Conservation (phyloP, 176 grass and related monocot genomes). For the Echinochloa phyllopogon region DNA sequence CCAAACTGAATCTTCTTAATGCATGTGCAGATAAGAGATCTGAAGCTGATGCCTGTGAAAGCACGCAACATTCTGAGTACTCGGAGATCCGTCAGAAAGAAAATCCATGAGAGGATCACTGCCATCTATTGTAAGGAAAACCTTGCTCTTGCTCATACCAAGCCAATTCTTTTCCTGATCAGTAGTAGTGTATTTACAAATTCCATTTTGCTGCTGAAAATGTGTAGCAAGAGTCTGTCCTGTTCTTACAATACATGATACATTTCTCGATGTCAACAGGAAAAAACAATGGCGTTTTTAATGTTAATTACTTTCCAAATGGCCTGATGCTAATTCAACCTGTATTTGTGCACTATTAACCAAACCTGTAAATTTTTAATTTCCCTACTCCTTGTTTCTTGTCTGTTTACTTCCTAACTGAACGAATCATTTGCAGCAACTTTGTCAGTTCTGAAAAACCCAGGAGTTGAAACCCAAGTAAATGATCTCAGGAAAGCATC, state of each 20-base stretch:
- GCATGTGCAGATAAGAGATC: slow-evolving; percentile 69
- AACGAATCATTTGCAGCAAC: slow-evolving; percentile 37
- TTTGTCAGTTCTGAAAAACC: slow-evolving; percentile 56
- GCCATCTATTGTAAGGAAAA: slow-evolving; percentile 61
- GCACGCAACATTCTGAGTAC: slow-evolving; percentile 56
- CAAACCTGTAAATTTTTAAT: background rate
- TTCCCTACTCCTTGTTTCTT: background rate
- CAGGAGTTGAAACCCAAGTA: slow-evolving; percentile 44
- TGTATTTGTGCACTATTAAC: background rate
- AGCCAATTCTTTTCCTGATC: background rate
- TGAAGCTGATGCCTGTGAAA: slow-evolving; percentile 70
- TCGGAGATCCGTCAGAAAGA: slow-evolving; percentile 73
- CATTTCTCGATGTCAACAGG: background rate
- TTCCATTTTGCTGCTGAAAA: background rate
- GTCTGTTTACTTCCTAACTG: background rate
- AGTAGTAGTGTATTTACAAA: background rate
- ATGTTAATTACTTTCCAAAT: background rate
- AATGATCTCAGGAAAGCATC: slow-evolving; percentile 61
- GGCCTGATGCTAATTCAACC: background rate
- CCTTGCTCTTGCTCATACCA: background rate
- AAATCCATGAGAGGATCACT: slow-evolving; percentile 84
- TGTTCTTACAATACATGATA: background rate
- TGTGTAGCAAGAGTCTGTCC: background rate
- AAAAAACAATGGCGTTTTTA: background rate
- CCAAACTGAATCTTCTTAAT: background rate